Base-by-base conservation (phyloP, 2,329 filamentous ascomycete genomes). In the Fusarium cicatricum region DNA sequence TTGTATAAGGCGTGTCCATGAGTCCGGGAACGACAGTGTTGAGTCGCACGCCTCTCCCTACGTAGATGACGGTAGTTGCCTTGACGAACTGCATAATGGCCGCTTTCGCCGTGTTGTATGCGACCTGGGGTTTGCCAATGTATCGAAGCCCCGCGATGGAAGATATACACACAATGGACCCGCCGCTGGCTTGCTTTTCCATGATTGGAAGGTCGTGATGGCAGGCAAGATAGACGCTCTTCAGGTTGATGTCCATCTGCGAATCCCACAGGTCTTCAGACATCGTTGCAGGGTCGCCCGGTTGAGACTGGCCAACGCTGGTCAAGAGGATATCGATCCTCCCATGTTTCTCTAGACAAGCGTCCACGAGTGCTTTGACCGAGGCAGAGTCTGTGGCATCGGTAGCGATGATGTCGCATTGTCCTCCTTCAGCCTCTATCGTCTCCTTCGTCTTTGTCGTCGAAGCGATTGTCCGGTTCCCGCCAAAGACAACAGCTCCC, bases 261-360 rank as follows among this genome's bases (percentile, higher is more conserved):
- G 71, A 53, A 59, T 85, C 78, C 83, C 82, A 86, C 0, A 74
- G 63, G 1, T 76, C 74, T 48, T 85, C 82, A 0, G 51, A 39
- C 74, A 85, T 80, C 0, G 68, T 71, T 0, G 77, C 82, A 1
- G 83, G 79, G 26, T 76, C 75, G 0, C 83, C 83, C 0, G 77
- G 78, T 53, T 86, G 82, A 1, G 79, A 82, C 46, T 78, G 78
- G 2, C 85, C 85, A 3, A 87, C 85, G 46, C 87, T 87, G 59
- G 85, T 86, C 14, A 88, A 68, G 1, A 88, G 71, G 17, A 88
- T 82, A 58, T 88, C 85, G 47, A 87, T 81, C 6, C 81, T 77
- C 9, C 83, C 82, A 55, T 85, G 78, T 33, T 78, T 80, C 0
- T 73, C 66, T 15, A 84, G 64, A 38, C 83, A 85, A 0, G 78